Conservation (phyloP, 352 stramenopile genomes). For the Pythium aristosporum region DNA sequence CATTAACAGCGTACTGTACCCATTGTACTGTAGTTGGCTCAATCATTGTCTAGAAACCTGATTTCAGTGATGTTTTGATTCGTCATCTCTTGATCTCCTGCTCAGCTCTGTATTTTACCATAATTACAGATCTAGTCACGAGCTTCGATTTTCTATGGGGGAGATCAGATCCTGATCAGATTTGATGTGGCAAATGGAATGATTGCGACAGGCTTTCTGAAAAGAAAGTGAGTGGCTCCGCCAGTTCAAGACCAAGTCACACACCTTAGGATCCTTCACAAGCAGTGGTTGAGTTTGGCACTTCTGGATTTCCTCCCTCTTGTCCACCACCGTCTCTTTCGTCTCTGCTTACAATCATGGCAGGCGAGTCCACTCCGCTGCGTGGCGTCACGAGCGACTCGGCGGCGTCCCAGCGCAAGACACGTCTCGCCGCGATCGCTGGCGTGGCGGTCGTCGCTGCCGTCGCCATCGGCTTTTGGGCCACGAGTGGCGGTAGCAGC, state of each 20-base stretch:
- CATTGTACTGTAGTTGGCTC: too few species aligned
- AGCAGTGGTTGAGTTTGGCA: not conserved
- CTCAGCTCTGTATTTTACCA: too few species aligned
- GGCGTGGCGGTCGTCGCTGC: slow-evolving; percentile 19
- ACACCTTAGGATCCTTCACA: not conserved
- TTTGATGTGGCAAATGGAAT: not conserved
- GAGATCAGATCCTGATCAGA: not conserved
- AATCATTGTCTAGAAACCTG: too few species aligned
- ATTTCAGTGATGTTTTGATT: too few species aligned
- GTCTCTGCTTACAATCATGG: not conserved
- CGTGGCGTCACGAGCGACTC: slow-evolving; percentile 9
- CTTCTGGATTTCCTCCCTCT: slow-evolving; percentile 3
- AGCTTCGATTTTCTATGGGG: too few species aligned
- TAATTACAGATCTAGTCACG: too few species aligned
- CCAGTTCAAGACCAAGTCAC: not conserved
- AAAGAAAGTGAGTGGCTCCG: not conserved
- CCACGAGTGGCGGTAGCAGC: not conserved
- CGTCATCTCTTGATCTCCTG: too few species aligned
- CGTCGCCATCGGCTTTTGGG: slow-evolving; percentile 18
- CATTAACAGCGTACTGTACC: too few species aligned
- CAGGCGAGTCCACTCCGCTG: slow-evolving; percentile 23
- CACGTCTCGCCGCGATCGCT: slow-evolving; percentile 16
- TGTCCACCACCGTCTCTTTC: not conserved
- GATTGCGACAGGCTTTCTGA: not conserved
- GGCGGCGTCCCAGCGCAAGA: slow-evolving; percentile 16